Conservation (phyloP, 352 stramenopile genomes). For the Pythium angustatum region DNA sequence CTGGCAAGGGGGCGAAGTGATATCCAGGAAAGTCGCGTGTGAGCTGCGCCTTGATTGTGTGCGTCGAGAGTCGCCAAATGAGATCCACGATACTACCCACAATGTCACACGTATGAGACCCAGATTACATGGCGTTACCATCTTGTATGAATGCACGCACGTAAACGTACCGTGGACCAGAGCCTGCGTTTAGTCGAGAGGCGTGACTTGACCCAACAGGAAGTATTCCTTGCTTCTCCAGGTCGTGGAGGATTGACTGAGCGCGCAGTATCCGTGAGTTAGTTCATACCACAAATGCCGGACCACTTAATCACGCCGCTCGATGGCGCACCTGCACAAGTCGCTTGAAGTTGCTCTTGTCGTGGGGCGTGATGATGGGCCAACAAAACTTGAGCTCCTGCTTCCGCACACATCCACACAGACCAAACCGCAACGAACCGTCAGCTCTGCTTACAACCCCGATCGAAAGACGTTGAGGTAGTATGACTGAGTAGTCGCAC, state of each 20-base stretch:
- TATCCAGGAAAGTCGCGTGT: slow-evolving; percentile 24
- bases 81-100: slow-evolving; percentile 46
- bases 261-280: background rate
- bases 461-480: background rate
- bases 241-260: slow-evolving; percentile 40
- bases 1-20: slow-evolving; percentile 7
- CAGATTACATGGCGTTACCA: background rate
- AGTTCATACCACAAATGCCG: too few relatives aligned
- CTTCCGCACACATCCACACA: background rate
- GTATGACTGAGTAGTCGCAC: too few relatives aligned
- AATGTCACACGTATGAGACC: background rate
- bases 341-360: slow-evolving; percentile 64
- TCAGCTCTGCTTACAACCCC: too few relatives aligned
- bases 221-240: slow-evolving; percentile 47
- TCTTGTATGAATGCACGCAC: background rate
- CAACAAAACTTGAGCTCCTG: slow-evolving; percentile 61
- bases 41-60: slow-evolving; percentile 38
- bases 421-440: too few relatives aligned
- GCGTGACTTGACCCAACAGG: slow-evolving; percentile 54
- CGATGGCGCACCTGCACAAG: slow-evolving; percentile 42
- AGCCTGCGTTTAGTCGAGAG: slow-evolving; percentile 54
- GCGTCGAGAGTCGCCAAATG: slow-evolving; percentile 51
- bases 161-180: slow-evolving; percentile 46
- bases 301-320: too few relatives aligned
- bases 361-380: slow-evolving; percentile 53